Evolutionary conservation across 2,329 filamentous ascomycete species (phyloP).

Genomic region (Epicoccum sorghinum): DNA sequence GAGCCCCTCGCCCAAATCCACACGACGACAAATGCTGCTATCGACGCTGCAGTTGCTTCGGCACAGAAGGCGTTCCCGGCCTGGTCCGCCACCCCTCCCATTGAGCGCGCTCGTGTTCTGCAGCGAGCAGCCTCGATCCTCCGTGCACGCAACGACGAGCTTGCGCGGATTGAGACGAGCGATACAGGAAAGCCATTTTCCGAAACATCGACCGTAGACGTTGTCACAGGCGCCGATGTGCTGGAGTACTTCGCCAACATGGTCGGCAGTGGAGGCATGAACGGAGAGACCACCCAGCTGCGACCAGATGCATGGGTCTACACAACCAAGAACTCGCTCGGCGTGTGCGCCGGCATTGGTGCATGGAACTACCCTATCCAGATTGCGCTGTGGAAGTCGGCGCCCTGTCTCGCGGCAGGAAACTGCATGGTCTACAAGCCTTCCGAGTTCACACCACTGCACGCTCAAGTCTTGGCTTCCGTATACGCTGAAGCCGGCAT

Average conservation of each 20-base stretch:
- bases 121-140: slow-evolving; percentile 76
- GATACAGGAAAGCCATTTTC: slow-evolving; percentile 87
- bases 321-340: slow-evolving; percentile 79
- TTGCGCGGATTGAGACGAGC: slow-evolving; percentile 78
- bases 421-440: slow-evolving; percentile 94
- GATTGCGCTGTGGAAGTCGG: slow-evolving; percentile 89
- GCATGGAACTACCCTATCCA: slow-evolving; percentile 94
- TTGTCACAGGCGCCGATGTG: slow-evolving; percentile 82
- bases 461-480: slow-evolving; percentile 75
- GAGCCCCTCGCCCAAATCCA: slow-evolving; percentile 73
- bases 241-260: slow-evolving; percentile 86
- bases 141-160: slow-evolving; percentile 76
- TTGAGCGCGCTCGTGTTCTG: slow-evolving; percentile 77
- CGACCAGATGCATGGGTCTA: slow-evolving; percentile 81
- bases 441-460: slow-evolving; percentile 85
- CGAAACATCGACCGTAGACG: slow-evolving; percentile 83
- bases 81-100: slow-evolving; percentile 79
- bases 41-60: slow-evolving; percentile 74
- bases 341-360: slow-evolving; percentile 85
- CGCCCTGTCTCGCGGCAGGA: slow-evolving; percentile 81
- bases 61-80: slow-evolving; percentile 73
- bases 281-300: slow-evolving; percentile 78
- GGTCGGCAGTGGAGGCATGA: slow-evolving; percentile 76
- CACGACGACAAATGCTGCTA: slow-evolving; percentile 68
- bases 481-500: slow-evolving; percentile 80